phyloP scores from a whole-genome alignment of 2,329 filamentous ascomycete genomes.

The Cladosporium colombiae region DNA sequence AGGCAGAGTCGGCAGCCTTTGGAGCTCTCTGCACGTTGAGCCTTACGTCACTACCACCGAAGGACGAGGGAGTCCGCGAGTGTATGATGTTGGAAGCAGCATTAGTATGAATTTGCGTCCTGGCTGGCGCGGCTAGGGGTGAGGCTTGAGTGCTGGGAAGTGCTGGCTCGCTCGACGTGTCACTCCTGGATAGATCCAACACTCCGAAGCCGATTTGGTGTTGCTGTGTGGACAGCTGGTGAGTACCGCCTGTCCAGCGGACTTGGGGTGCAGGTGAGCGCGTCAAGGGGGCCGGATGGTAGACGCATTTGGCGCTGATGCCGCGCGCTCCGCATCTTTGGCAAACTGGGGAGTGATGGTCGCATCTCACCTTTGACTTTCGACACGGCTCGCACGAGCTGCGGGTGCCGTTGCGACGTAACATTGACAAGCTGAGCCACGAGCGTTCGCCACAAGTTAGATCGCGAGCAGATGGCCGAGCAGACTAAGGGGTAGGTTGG shows the following conservation, averaged over 20 bases:
- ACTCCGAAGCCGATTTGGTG: not conserved
- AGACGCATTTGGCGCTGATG: not conserved
- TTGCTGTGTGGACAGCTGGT: not conserved
- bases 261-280: not conserved
- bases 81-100: not conserved
- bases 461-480: no score
- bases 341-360: not conserved
- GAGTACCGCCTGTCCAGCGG: not conserved
- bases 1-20: not conserved
- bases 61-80: not conserved
- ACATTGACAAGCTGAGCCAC: not conserved
- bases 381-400: not conserved
- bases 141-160: not conserved
- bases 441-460: no score
- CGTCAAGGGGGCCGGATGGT: not conserved
- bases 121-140: not conserved
- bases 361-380: not conserved
- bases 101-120: no score
- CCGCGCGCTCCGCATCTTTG: not conserved
- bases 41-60: not conserved
- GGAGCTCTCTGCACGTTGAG: not conserved
- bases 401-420: not conserved
- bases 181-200: not conserved
- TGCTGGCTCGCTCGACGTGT: not conserved
- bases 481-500: no score